phyloP scores from a whole-genome alignment of 805 yeast genomes.

The Myxozyma monticola region DNA sequence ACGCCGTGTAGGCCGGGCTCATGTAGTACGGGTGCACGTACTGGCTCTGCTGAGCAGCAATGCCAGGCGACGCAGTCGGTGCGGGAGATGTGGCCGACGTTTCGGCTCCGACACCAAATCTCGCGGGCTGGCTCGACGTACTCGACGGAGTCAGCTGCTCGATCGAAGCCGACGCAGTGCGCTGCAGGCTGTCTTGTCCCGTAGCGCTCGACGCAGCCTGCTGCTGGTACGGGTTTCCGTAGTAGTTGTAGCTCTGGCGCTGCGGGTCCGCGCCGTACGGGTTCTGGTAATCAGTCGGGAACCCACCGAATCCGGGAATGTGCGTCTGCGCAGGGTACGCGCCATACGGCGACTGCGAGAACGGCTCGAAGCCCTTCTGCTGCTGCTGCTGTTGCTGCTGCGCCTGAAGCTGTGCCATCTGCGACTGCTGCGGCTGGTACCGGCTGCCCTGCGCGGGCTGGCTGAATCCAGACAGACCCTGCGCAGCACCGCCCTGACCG shows the following conservation, averaged over 20 bases:
- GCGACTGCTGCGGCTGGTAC: conserved; percentile 26
- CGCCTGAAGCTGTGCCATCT: conserved; percentile 25
- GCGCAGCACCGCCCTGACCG: conserved; percentile 13
- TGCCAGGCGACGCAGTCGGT: conserved; percentile 26
- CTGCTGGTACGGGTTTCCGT: conserved; percentile 28
- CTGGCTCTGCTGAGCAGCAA: conserved; percentile 27
- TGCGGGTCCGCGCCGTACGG: conserved; percentile 30
- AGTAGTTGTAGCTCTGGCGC: conserved; percentile 25
- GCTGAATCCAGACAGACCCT: conserved; percentile 24
- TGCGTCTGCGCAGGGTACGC: conserved; percentile 29
- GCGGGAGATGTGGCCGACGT: conserved; percentile 27
- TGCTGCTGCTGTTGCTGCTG: conserved; percentile 10
- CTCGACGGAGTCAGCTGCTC: conserved; percentile 29
- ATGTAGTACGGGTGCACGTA: conserved; percentile 33
- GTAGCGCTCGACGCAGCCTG: conserved; percentile 15
- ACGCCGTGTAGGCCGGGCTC: conserved; percentile 30
- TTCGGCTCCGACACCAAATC: conserved; percentile 31
- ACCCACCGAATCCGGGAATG: conserved; percentile 31
- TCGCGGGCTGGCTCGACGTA: conserved; percentile 28
- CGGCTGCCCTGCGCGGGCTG: conserved; percentile 18
- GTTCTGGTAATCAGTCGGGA: conserved; percentile 30
- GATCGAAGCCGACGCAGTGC: conserved; percentile 24
- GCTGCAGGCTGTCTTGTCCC: conserved; percentile 26
- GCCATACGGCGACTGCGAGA: conserved; percentile 31
- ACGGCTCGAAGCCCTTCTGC: conserved; percentile 31